Evolutionary conservation across 2,329 filamentous ascomycete species (phyloP).

Genomic region (Endoconidiophora polonica): DNA sequence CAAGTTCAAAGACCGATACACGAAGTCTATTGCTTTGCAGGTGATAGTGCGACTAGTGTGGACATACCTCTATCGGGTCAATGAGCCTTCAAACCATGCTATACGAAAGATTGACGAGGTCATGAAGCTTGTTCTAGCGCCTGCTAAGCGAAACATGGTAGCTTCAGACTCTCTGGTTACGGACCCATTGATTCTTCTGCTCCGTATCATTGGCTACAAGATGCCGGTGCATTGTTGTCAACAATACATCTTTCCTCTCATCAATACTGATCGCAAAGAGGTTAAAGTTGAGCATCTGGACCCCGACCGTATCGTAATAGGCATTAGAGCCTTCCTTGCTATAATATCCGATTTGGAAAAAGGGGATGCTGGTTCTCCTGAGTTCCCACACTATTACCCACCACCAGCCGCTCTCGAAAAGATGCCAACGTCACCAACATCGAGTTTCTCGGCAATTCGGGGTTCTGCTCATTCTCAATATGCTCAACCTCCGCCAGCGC

Average conservation of each 20-base stretch:
- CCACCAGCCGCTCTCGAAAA: conserved; percentile 26
- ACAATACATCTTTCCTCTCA: conserved; percentile 81
- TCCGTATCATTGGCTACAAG: conserved; percentile 86
- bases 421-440: conserved; percentile 32
- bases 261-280: conserved; percentile 75
- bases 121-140: conserved; percentile 65
- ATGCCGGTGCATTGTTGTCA: conserved; percentile 88
- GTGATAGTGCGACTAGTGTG: conserved; percentile 81
- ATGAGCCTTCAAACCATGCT: conserved; percentile 50
- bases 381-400: conserved; percentile 54
- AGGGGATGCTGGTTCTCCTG: conserved; percentile 57
- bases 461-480: conserved; percentile 14
- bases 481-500: conserved; percentile 16
- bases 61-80: conserved; percentile 81
- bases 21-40: conserved; percentile 66
- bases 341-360: conserved; percentile 90
- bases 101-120: conserved; percentile 79
- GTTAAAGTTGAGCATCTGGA: conserved; percentile 83
- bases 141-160: conserved; percentile 62
- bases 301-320: conserved; percentile 92
- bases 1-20: conserved; percentile 67
- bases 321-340: conserved; percentile 81
- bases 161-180: conserved; percentile 71
- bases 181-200: conserved; percentile 82
- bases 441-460: conserved; percentile 17